Base-by-base conservation (phyloP, 352 stramenopile genomes). In the Phytopythium kandeliae region DNA sequence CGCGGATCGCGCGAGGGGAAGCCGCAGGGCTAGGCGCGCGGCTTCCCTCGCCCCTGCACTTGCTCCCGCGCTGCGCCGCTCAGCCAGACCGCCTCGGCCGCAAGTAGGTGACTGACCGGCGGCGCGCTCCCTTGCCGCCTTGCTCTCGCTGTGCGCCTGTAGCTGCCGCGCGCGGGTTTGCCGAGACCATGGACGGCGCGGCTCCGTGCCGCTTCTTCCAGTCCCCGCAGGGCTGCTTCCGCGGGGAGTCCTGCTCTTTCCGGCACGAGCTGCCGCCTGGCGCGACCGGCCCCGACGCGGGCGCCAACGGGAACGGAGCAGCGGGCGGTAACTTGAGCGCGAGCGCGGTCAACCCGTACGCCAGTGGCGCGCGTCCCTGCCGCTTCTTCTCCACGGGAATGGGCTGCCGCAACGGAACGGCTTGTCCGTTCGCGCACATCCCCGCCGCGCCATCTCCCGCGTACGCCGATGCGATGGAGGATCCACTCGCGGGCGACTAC, bases 161-260 rank as follows among this genome's bases (percentile, higher is more conserved):
- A 42, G 36, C 36, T 42, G 36, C 36, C 16, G 36, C 36, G 36
- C 36, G 22, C 21, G 22, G 40, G 22, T 19, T 30, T 19, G 28
- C 44, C 17, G 33, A n/a, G 11, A 40, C 28, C 19, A 63, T 58
- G 55, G 55, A 63, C 51, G 25, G 47, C 5, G 45, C 48, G 13
- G 48, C 55, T 15, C 42, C 56, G 12, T 92, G 81, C 55, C 78
- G 78, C 60, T 92, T 88, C 71, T 92, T 86, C 56, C 65, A 80
- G 65, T 84, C 76, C 38, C 63, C 69, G 10, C 61, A 83, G 37
- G 81, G 81, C 52, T 92, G 81, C 49, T 85, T 82, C 55, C 78
- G 80, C 16, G 81, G 81, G 26, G 54, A 65, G 15, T 78, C 70
- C 10, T 92, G 81, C 58, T 69, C 63, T 42, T 92, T 85, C 52